Evolutionary conservation across 164 flowering plant genomes (phyloP), one percentile per base, ranked within the genome.

Genomic region (Berberis vulgaris): DNA sequence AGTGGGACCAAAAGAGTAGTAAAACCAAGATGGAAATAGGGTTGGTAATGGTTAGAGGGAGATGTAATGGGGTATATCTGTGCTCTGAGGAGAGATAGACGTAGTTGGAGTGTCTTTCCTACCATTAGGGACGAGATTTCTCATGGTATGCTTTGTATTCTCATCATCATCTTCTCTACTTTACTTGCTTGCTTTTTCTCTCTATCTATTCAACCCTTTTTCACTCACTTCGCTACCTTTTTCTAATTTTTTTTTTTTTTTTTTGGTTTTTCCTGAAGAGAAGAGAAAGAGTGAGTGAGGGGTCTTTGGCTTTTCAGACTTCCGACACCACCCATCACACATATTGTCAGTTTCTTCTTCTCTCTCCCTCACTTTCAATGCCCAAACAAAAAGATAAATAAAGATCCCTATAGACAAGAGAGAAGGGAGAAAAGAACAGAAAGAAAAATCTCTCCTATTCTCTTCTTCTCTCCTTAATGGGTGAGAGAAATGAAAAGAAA

Each of bases 291-390:
- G 26, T 26, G 26, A 26, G 26, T 26, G 58, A 56, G 63, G 60
- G 67, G 66, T 59, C 68, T 52, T 64, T 64, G 66, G 71, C 72
- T 72, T 72, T 72, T 72, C 72, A 68, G 69, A 49, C 38, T 62
- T 50, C 69, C 68, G 65, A 68, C 72, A 65, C 63, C 60, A 45
- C 56, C 66, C 66, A 68, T 57, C 76, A 66, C 65, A 66, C 61
- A 45, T 38, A 60, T 70, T 66, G 77, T 62, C 77, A 62, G 70
- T 68, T 73, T 69, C 77, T 56, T 46, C 67, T 63, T 65, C 45
- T 55, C 63, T 59, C 66, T 70, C 38, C 13, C 57, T 55, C 49
- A 54, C 67, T 70, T 60, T 63, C 65, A 39, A 58, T 44, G 43
- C 62, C 69, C 57, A 65, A 45, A 38, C 45, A 61, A 62, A 65